Percentiles rank a stretch among this genome's conserved stretches.
These are phyloP conservation scores for Nadsonia commutata DNA, from an alignment of 1,139 yeast genomes.

Conservation along the genomic window DNA sequence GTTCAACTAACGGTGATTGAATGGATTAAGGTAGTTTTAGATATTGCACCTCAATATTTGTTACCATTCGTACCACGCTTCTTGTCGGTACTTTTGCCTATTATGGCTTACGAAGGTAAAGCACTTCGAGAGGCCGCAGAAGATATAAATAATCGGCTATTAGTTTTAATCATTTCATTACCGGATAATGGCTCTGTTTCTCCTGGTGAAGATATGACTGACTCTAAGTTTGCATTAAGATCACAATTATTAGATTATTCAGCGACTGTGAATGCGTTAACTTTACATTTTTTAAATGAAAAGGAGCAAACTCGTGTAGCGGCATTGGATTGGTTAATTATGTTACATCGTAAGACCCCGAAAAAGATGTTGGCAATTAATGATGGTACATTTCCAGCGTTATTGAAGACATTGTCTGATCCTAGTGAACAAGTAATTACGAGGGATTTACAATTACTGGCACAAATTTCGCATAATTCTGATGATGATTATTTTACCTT, in stretches of 20 bases:
- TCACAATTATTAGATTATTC: slow-evolving; percentile 32
- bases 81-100: slow-evolving; percentile 39
- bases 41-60: slow-evolving; percentile 64
- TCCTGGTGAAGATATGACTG: neutral
- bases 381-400: slow-evolving; percentile 59
- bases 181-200: slow-evolving; percentile 16
- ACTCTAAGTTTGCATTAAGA: slow-evolving; percentile 9
- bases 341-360: slow-evolving; percentile 66
- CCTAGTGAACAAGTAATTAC: slow-evolving; percentile 77
- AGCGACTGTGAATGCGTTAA: slow-evolving; percentile 44
- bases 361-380: slow-evolving; percentile 39
- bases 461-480: slow-evolving; percentile 64
- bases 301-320: slow-evolving; percentile 76
- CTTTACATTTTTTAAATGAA: slow-evolving; percentile 47
- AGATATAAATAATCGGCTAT: slow-evolving; percentile 36
- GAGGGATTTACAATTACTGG: slow-evolving; percentile 59
- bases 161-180: slow-evolving; percentile 29
- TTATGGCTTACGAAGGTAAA: slow-evolving; percentile 38
- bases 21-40: slow-evolving; percentile 70
- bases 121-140: slow-evolving; percentile 41
- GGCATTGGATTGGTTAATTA: slow-evolving; percentile 80
- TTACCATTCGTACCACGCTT: slow-evolving; percentile 49
- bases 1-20: slow-evolving; percentile 67
- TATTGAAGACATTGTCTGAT: slow-evolving; percentile 70
- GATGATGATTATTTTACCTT: slow-evolving; percentile 66